Percentiles rank a stretch among this genome's conserved stretches.
Conservation (phyloP, 768 basidiomycete species). For the Chiua virens region DNA sequence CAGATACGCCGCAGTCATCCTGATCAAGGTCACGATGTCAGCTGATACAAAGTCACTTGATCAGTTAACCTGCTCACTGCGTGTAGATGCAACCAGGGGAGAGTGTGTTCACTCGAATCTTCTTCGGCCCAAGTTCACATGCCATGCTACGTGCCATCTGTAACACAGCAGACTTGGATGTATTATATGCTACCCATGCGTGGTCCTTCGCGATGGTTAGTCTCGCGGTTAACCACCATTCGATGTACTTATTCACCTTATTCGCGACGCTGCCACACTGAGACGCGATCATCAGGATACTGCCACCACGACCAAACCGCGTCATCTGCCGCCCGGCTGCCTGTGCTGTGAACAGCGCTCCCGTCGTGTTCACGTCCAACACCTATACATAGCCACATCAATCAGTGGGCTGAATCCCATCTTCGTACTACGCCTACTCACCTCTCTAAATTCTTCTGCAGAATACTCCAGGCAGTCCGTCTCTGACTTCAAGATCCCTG, state of each 20-base stretch:
- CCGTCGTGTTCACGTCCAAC: conserved; percentile 63
- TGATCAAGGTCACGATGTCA: conserved; percentile 20
- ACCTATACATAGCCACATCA: conserved; percentile 41
- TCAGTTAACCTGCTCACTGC: conserved; percentile 42
- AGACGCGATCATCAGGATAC: conserved; percentile 59
- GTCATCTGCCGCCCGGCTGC: conserved; percentile 61
- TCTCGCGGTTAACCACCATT: background rate
- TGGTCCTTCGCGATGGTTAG: conserved; percentile 49
- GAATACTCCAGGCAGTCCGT: conserved; percentile 67
- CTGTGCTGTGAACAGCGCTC: conserved; percentile 60
- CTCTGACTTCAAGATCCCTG: conserved; percentile 64
- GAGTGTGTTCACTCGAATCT: conserved; percentile 72
- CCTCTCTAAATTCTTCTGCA: conserved; percentile 32
- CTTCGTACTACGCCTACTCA: background rate
- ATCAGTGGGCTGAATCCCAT: background rate
- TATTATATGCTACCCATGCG: conserved; percentile 75
- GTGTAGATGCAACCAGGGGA: conserved; percentile 81
- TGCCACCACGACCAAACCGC: conserved; percentile 45
- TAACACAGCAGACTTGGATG: conserved; percentile 73
- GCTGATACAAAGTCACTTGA: conserved; percentile 8
- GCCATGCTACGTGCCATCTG: conserved; percentile 85
- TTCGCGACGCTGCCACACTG: conserved; percentile 74
- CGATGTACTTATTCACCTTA: conserved; percentile 40
- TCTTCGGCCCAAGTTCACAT: conserved; percentile 65
- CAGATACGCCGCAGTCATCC: conserved; percentile 75